Conservation (phyloP, 2,329 filamentous ascomycete genomes). For the Ophiostoma sp. region DNA sequence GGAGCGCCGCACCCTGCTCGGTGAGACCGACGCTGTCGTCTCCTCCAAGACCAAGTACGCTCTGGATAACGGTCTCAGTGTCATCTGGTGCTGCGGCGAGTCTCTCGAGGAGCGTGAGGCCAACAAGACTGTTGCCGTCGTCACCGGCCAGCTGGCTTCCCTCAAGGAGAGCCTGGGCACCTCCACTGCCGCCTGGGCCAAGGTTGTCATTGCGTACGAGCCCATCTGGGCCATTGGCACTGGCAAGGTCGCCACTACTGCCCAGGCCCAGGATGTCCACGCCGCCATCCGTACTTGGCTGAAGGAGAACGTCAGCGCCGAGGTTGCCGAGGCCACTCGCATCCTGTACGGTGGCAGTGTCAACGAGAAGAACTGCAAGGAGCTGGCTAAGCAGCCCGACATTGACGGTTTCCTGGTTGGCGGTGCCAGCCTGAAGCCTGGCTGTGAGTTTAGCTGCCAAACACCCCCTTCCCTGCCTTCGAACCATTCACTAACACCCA, state of each 20-base stretch:
- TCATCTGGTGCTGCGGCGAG: slow-evolving; percentile 98
- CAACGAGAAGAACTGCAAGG: slow-evolving; percentile 95
- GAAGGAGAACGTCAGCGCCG: slow-evolving; percentile 65
- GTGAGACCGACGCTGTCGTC: slow-evolving; percentile 79
- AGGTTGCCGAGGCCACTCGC: slow-evolving; percentile 77
- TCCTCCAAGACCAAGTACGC: slow-evolving; percentile 93
- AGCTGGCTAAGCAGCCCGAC: slow-evolving; percentile 84
- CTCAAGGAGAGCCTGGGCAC: slow-evolving; percentile 61
- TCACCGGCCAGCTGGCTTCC: slow-evolving; percentile 78
- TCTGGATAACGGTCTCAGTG: slow-evolving; percentile 75
- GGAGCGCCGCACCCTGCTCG: slow-evolving; percentile 84
- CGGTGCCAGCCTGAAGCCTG: slow-evolving; percentile 93
- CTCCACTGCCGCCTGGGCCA: slow-evolving; percentile 64
- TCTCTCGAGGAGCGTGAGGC: slow-evolving; percentile 86
- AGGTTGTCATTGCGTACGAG: slow-evolving; percentile 96
- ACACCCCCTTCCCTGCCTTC: background rate
- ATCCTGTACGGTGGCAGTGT: slow-evolving; percentile 97
- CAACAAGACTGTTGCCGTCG: slow-evolving; percentile 76
- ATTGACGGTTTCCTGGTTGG: slow-evolving; percentile 98
- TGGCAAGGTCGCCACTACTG: slow-evolving; percentile 81
- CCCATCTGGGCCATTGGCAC: slow-evolving; percentile 96
- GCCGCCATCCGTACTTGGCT: slow-evolving; percentile 88
- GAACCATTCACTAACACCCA: slow-evolving; percentile 12
- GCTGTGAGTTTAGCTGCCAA: slow-evolving; percentile 55
- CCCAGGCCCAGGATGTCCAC: slow-evolving; percentile 92